Base-by-base conservation (phyloP, 768 basidiomycete species). In the Epithele typhae region DNA sequence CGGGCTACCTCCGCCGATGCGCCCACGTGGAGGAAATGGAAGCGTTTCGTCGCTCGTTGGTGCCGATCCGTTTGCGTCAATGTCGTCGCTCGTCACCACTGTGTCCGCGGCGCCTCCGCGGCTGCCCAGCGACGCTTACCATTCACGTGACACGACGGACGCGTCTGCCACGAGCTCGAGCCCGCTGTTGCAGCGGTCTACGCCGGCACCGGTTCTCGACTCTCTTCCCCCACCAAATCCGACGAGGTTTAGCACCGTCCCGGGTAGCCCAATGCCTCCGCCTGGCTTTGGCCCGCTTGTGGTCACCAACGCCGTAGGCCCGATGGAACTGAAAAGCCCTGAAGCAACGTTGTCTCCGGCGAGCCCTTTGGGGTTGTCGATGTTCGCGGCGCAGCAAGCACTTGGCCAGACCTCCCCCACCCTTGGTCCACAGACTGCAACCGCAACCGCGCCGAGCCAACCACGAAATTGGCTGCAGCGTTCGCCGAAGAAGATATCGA, bases 261-360 rank as follows among this genome's bases (percentile, higher is more conserved):
- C 51, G 3, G 51, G 43, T 39, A 51, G 35, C 36, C 52, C 48
- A 21, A 35, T 46, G 41, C 45, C 51, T 6, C 22, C 51, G 32
- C 54, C 52, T 19, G 38, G 19, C 21, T 39, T 51, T 19, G 52
- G 51, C 15, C 55, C 55, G 47, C 48, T 59, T 21, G 53, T 53
- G 32, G 52, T 59, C 23, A 52, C 53, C 39, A 59, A 59, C 14
- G n/a, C n/a, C 45, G 52, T 54, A 50, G 55, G 42, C 40, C 48
- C 53, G 27, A n/a, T n/a, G n/a, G n/a, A n/a, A n/a, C n/a, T n/a
- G n/a, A n/a, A n/a, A n/a, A n/a, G n/a, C n/a, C n/a, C n/a, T n/a
- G n/a, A n/a, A n/a, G n/a, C n/a, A n/a, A n/a, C n/a, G 27, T 37
- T 51, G 37, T 53, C 55, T 37, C 51, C 58, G 15, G 39, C 39